Conservation (phyloP, 345 rosid genomes). For the Theobroma cacao region DNA sequence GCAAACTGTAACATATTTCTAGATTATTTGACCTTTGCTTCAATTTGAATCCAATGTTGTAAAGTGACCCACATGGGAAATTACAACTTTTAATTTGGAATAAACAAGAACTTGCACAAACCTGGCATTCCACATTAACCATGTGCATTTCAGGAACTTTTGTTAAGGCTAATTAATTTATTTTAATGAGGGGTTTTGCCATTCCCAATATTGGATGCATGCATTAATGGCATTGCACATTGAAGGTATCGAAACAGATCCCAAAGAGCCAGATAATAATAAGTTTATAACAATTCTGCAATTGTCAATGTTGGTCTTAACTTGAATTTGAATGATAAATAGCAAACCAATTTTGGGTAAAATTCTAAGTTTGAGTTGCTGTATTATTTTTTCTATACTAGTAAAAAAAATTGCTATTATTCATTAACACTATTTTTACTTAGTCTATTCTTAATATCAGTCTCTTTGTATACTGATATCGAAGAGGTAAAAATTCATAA, state of each 20-base stretch:
- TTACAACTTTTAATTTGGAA: not conserved
- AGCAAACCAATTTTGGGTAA: too few species aligned
- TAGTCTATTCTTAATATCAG: too few species aligned
- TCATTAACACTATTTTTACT: too few species aligned
- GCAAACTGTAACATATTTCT: not conserved
- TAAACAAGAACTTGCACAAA: not conserved
- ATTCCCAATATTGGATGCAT: not conserved
- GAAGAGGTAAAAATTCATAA: not conserved
- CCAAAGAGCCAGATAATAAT: not conserved
- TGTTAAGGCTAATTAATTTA: not conserved
- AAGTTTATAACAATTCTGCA: too few species aligned
- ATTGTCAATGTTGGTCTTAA: not conserved
- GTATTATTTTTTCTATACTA: too few species aligned
- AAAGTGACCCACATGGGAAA: not conserved
- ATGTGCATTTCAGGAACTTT: slow-evolving; percentile 1
- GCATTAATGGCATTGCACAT: not conserved
- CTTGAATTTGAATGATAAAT: not conserved
- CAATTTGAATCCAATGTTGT: not conserved
- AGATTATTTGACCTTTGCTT: not conserved
- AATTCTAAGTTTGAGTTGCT: too few species aligned
- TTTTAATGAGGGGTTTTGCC: not conserved
- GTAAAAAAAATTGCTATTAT: not conserved
- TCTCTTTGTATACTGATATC: not conserved
- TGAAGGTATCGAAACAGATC: not conserved
- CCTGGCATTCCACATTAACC: not conserved